Evolutionary conservation across 805 yeast species (phyloP), one percentile per base, ranked within the genome.

Genomic region (Hanseniaspora clermontiae): DNA sequence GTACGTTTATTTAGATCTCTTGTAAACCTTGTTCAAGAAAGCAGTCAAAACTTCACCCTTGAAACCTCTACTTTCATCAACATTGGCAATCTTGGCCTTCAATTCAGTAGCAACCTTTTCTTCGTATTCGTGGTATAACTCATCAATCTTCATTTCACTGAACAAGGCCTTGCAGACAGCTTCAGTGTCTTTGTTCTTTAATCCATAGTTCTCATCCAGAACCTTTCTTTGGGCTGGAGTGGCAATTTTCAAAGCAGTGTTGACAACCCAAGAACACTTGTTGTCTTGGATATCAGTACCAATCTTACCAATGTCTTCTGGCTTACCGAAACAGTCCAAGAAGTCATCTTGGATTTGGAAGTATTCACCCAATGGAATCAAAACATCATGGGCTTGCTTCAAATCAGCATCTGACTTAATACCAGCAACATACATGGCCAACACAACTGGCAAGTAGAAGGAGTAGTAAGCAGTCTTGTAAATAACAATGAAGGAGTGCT

Each of bases 241-340:
- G 54, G 80, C 91, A 62, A 82, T 73, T 68, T 83, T 78, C 64
- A 93, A 79, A 8, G 98, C 98, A 63, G 87, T 86, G 77, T 93
- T 93, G 65, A 93, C 79, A 57, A 93, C 82, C 99, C 99, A 93
- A 46, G 96, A 86, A 72, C 99, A 93, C 73, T 93, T 93, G 80
- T 93, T 93, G 73, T 93, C 99, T 74, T 86, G 86, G 67, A 93
- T 93, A 70, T 93, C 99, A 59, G 98, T 93, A 63, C 99, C 99
- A 63, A 93, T 88, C 77, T 93, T 93, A 61, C 99, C 99, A 67
- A 90, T 93, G 66, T 91, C 88, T 68, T 87, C 95, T 45, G 98
- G 96, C 64, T 91, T 88, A 62, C 98, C 99, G 67, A 87, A 93
- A 71, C 96, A 87, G 72, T 93, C 99, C 62, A 93, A 79, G 74